Evolutionary conservation across 2,329 filamentous ascomycete species (phyloP), one percentile per base, ranked within the genome.

Genomic region (Ceratocystis cubensis): DNA sequence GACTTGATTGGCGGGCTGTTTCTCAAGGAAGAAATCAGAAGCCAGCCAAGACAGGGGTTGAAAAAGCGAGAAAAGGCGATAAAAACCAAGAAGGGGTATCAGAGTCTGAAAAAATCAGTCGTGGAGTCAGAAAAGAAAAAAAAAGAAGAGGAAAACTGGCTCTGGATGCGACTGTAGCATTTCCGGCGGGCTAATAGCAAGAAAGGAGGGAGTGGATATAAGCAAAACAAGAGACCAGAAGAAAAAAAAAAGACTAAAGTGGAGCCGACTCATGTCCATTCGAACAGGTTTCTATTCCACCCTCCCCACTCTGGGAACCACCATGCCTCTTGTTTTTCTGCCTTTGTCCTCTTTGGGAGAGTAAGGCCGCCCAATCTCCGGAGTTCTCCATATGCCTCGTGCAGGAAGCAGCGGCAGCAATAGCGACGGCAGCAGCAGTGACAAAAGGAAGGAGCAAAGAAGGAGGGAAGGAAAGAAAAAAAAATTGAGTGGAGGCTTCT

Each of bases 361-460:
- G 20, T 57, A 33, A 17, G 53, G 22, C 53, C 53, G 53, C 25
- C 22, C 53, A 57, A 57, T 57, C 53, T 57, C 53, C 53, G 53
- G 53, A 57, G 22, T 57, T 57, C 22, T 57, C 53, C 53, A 57
- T 57, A n/a, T 28, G 53, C 53, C 30, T 30, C 13, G 53, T 33
- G 25, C 53, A 33, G 30, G 6, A 33, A 33, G 30, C 30, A 7
- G 30, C 30, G 30, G 5, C 37, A 41, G 37, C 37, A 41, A 4
- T 13, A 41, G 37, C 10, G 10, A 41, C 37, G 8, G 37, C 37
- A 41, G 15, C 10, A 41, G 10, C 10, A 15, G 13, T 3, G 37
- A 41, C 3, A 41, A 13, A 5, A 41, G 37, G 37, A 13, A 41
- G 37, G 37, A 41, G 10, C 10, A 37, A 37, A 1, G 10, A 37